Percentiles rank a stretch among this genome's conserved stretches.
These are phyloP conservation scores for Cyberlindnera nakhonratchasimensis DNA, from an alignment of 805 yeast species.

Conservation along the genomic window DNA sequence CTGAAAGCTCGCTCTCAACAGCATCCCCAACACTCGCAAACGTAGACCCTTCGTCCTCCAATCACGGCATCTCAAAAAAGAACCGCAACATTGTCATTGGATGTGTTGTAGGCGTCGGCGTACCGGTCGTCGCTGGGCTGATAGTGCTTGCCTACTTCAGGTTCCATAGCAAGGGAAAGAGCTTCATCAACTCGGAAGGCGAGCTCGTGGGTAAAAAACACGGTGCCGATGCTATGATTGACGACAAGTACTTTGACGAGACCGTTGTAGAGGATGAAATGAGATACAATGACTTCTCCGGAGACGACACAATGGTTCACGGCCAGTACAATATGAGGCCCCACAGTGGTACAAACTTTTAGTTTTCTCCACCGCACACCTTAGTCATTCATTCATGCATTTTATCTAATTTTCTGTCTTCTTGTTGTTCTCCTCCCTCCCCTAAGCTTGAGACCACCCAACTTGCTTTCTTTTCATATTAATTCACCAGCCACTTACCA, in stretches of 20 bases:
- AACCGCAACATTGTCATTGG: slow-evolving; percentile 58
- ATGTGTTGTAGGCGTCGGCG: slow-evolving; percentile 50
- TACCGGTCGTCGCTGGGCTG: slow-evolving; percentile 8
- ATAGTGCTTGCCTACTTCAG: slow-evolving; percentile 8
- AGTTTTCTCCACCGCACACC: neutral
- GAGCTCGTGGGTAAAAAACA: slow-evolving; percentile 22
- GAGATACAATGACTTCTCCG: slow-evolving; percentile 1
- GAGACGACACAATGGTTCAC: slow-evolving; percentile 18
- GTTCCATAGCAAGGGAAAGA: slow-evolving; percentile 14
- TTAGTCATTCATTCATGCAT: neutral
- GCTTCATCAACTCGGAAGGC: slow-evolving; percentile 29
- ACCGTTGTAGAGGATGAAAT: slow-evolving; percentile 20
- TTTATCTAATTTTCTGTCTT: too few relatives aligned
- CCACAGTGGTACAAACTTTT: slow-evolving; percentile 16
- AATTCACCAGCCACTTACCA: too few relatives aligned
- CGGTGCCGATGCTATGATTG: slow-evolving; percentile 26
- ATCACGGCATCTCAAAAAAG: slow-evolving; percentile 40
- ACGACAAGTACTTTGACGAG: slow-evolving; percentile 28
- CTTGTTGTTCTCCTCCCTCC: too few relatives aligned
- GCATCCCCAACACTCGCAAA: slow-evolving; percentile 24
- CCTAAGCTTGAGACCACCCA: too few relatives aligned
- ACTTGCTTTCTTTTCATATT: too few relatives aligned
- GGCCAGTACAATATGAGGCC: slow-evolving; percentile 9
- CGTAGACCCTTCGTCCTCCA: slow-evolving; percentile 8
- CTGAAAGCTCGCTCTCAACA: slow-evolving; percentile 26